phyloP scores from a whole-genome alignment of 2,329 filamentous ascomycete species.

The Sphaerulina populicola region DNA sequence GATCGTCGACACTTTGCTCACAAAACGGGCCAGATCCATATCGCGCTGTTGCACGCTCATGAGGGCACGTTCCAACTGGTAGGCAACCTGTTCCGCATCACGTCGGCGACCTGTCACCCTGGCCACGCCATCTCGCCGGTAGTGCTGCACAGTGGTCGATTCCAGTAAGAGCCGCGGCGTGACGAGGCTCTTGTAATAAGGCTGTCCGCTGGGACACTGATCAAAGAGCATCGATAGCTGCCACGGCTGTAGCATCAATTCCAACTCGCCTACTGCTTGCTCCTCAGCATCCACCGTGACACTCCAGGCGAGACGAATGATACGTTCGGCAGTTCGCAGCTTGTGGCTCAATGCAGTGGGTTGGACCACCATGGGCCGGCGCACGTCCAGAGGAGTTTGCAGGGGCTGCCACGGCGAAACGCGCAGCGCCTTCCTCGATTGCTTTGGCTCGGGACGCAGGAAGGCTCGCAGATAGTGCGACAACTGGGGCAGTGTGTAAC shows the following conservation, averaged over 20 bases:
- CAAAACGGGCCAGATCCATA: slow-evolving; percentile 16
- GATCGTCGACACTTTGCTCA: background rate
- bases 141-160: slow-evolving; percentile 17
- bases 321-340: slow-evolving; percentile 19
- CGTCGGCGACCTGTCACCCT: slow-evolving; percentile 28
- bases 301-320: slow-evolving; percentile 26
- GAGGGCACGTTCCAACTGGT: slow-evolving; percentile 20
- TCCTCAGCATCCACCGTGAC: slow-evolving; percentile 22
- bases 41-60: slow-evolving; percentile 11
- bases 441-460: background rate
- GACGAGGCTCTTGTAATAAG: slow-evolving; percentile 19
- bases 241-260: slow-evolving; percentile 25
- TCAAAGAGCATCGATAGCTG: slow-evolving; percentile 27
- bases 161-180: slow-evolving; percentile 20
- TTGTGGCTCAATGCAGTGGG: slow-evolving; percentile 13
- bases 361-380: slow-evolving; percentile 10
- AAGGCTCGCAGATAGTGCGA: slow-evolving; percentile 16
- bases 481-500: slow-evolving; percentile 26
- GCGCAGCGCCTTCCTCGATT: background rate
- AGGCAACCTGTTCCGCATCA: slow-evolving; percentile 26
- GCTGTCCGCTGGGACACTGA: slow-evolving; percentile 6
- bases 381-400: slow-evolving; percentile 20
- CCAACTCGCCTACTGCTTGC: slow-evolving; percentile 25
- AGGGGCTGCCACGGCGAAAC: slow-evolving; percentile 22
- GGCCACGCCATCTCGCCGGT: slow-evolving; percentile 21